Percentiles rank a stretch among this genome's conserved stretches.
Evolutionary conservation across 331 rosid genomes (phyloP).

Genomic region (Prunus yedoensis): DNA sequence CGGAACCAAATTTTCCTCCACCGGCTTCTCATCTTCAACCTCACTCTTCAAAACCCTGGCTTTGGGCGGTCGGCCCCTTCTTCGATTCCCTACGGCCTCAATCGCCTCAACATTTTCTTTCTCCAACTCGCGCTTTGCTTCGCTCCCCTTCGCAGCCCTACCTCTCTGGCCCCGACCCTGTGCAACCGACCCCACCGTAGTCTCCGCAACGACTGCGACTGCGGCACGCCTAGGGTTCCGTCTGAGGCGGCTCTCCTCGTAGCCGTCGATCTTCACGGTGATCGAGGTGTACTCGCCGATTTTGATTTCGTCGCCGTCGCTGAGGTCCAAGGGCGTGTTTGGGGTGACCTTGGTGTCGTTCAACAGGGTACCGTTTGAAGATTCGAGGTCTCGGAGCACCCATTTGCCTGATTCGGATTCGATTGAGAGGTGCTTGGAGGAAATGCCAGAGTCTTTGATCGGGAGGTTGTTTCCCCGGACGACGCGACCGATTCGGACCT

Average conservation of each 20-base stretch:
- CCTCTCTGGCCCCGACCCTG: constrained; percentile 21
- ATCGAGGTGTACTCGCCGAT: constrained; percentile 68
- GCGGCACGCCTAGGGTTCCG: constrained; percentile 51
- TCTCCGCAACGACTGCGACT: constrained; percentile 2
- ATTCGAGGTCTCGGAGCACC: constrained; percentile 64
- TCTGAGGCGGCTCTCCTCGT: constrained; percentile 26
- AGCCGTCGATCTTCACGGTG: constrained; percentile 27
- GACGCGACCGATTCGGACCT: constrained; percentile 54
- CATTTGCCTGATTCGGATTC: constrained; percentile 43
- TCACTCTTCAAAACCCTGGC: constrained; percentile 33
- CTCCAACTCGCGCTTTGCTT: constrained; percentile 1
- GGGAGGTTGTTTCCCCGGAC: constrained; percentile 60
- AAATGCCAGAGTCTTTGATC: constrained; percentile 72
- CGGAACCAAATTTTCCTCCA: background rate
- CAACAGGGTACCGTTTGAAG: constrained; percentile 77
- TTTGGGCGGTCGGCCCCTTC: constrained; percentile 29
- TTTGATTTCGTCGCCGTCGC: constrained; percentile 52
- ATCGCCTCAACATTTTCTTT: constrained; percentile 2
- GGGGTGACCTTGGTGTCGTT: constrained; percentile 43
- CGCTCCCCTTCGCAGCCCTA: constrained; percentile 14
- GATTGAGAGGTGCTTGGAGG: constrained; percentile 73
- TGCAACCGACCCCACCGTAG: background rate
- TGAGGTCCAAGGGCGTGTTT: constrained; percentile 33
- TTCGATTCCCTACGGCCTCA: constrained; percentile 23
- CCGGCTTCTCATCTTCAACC: constrained; percentile 3